Evolutionary conservation across 2,329 filamentous ascomycete species (phyloP).

Genomic region (Chaetomiaceae sp.): DNA sequence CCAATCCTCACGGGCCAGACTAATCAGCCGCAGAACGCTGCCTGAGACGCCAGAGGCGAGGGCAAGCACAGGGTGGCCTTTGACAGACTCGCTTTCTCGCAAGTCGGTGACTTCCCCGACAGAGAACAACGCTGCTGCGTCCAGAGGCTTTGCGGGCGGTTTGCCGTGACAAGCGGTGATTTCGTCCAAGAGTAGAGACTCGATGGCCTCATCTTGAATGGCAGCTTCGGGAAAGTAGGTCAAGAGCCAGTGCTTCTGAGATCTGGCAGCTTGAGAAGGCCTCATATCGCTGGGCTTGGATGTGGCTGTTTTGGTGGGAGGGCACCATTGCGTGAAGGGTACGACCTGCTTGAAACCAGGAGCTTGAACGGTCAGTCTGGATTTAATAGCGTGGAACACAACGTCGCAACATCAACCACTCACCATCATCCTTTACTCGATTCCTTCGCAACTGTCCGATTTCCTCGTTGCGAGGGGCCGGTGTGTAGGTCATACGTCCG

Average conservation of each 20-base stretch:
- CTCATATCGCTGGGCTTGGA: constrained; percentile 3
- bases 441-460: constrained; percentile 33
- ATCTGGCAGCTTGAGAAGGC: constrained; percentile 25
- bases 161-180: constrained; percentile 22
- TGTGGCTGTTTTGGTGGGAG: constrained; percentile 14
- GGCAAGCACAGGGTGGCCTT: constrained; percentile 36
- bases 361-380: constrained; percentile 18
- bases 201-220: constrained; percentile 32
- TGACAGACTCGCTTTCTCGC: constrained; percentile 24
- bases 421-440: constrained; percentile 26
- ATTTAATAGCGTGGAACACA: background rate
- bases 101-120: constrained; percentile 48
- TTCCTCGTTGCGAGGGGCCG: constrained; percentile 11
- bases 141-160: background rate
- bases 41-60: constrained; percentile 51
- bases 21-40: constrained; percentile 50
- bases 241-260: constrained; percentile 45
- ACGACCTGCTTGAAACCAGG: constrained; percentile 26
- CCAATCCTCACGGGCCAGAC: constrained; percentile 44
- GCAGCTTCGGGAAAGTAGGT: constrained; percentile 46
- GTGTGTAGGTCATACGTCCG: constrained; percentile 22
- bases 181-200: constrained; percentile 33
- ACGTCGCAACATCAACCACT: constrained; percentile 8
- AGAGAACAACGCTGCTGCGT: constrained; percentile 39
- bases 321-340: constrained; percentile 25